phyloP scores from a whole-genome alignment of 805 yeast species.

The Myxozyma mucilagina region DNA sequence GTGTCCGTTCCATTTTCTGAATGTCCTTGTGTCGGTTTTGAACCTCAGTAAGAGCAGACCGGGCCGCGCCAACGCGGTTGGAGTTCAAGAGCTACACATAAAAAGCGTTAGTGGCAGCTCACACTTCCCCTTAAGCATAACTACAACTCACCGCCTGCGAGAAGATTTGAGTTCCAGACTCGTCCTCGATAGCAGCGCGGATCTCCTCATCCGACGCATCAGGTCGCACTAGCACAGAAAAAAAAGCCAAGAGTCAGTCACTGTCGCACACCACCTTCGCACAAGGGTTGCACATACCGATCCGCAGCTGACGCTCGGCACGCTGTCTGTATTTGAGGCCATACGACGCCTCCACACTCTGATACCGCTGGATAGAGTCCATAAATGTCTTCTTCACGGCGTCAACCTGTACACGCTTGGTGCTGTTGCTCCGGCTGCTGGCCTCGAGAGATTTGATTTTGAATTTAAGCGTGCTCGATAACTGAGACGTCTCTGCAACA shows the following conservation, averaged over 20 bases:
- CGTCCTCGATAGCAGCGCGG: conserved; percentile 52
- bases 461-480: conserved; percentile 71
- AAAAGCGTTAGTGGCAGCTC: background rate
- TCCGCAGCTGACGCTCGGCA: conserved; percentile 89
- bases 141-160: conserved; percentile 63
- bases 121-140: background rate
- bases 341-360: conserved; percentile 82
- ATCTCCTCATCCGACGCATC: conserved; percentile 27
- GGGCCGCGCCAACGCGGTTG: conserved; percentile 90
- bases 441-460: conserved; percentile 77
- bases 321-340: conserved; percentile 80
- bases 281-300: conserved; percentile 57
- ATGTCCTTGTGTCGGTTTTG: conserved; percentile 94
- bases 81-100: conserved; percentile 57
- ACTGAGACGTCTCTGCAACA: conserved; percentile 72
- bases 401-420: conserved; percentile 89
- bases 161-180: conserved; percentile 83
- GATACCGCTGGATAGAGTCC: conserved; percentile 80
- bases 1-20: conserved; percentile 89
- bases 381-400: conserved; percentile 81
- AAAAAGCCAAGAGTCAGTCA: conserved; percentile 56
- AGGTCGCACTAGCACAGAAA: conserved; percentile 51
- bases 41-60: conserved; percentile 92
- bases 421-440: conserved; percentile 52
- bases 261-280: conserved; percentile 49